These are phyloP conservation scores for Athelia psychrophila DNA, from an alignment of 1,284 basidiomycete species.

Conservation along the genomic window DNA sequence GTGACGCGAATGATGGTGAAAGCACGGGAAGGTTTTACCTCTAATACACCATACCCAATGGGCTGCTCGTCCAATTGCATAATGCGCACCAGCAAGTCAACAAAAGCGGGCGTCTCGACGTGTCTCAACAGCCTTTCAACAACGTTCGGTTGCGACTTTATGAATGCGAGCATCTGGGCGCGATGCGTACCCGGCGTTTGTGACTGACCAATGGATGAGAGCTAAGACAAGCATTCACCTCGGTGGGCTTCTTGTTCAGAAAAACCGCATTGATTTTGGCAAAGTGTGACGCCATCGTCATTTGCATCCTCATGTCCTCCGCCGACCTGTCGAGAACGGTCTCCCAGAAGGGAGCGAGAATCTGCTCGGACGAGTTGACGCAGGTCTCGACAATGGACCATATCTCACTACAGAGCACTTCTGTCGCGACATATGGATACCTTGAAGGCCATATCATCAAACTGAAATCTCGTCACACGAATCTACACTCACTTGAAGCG, in stretches of 20 bases:
- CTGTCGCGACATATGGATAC: constrained; percentile 93
- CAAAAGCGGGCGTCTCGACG: constrained; percentile 88
- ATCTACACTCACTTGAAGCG: constrained; percentile 65
- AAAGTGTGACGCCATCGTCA: constrained; percentile 79
- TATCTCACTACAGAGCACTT: constrained; percentile 94
- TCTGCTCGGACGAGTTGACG: constrained; percentile 66
- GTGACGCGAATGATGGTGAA: constrained; percentile 15
- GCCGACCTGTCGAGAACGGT: constrained; percentile 77
- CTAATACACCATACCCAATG: constrained; percentile 81
- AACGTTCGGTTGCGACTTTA: constrained; percentile 80
- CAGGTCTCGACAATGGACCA: constrained; percentile 94
- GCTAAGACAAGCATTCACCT: constrained; percentile 54
- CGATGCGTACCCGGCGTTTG: constrained; percentile 20
- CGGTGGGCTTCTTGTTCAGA: constrained; percentile 83
- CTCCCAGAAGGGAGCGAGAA: constrained; percentile 92
- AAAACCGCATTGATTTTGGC: constrained; percentile 89
- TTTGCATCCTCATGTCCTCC: constrained; percentile 76
- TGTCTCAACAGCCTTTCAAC: constrained; percentile 84
- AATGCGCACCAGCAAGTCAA: constrained; percentile 90
- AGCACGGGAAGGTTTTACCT: constrained; percentile 54
- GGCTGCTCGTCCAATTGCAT: constrained; percentile 90
- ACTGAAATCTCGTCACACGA: constrained; percentile 7
- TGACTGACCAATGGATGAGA: constrained; percentile 19
- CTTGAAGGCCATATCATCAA: constrained; percentile 36
- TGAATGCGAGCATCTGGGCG: constrained; percentile 87